Evolutionary conservation across 208 protist species (phyloP), one percentile per base, ranked within the genome.

Genomic region (Endotrypanum monterogeii): DNA sequence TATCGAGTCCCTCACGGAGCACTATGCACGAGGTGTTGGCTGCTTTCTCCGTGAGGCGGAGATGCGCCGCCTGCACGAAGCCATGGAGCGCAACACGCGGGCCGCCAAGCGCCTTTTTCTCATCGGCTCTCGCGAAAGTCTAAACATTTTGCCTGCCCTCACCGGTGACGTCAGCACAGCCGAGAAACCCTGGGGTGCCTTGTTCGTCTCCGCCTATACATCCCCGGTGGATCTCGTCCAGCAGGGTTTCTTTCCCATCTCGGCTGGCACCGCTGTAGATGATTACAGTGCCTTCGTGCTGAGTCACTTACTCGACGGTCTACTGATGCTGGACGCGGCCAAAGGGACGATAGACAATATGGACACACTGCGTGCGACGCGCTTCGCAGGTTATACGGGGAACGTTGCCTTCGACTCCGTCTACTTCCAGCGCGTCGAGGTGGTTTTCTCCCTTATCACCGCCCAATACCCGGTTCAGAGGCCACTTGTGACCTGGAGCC

Each of bases 221-320:
- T 75, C 87, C 14, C 83, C 79, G 28, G 60, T 28, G 9, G 68
- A 86, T 46, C 69, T 94, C 30, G 73, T 87, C 48, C 66, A 30
- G 14, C 67, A 85, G 35, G 83, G 83, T 67, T 88, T 86, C 80
- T 91, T 89, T 67, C 68, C 67, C 20, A 52, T 14, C 0, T 62
- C 76, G 20, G 11, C 28, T 28, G 32, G 39, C 28, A 67, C 25
- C 55, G 63, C 69, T 8, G 57, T 96, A n/a, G 90, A 94, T 65
- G 81, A 93, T 51, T 90, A 86, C 74, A 84, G 84, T n/a, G 88
- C 92, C n/a, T 93, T 85, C 69, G 78, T 93, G 48, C 70, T 94
- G 61, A 93, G 89, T 76, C 82, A 95, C 78, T 78, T 96, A 2
- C 88, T 94, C 57, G 92, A 96, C 66, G 90, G 82, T 9, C 87